Conservation (phyloP, 352 stramenopile species). For the Globisporangium paroecandrum region DNA sequence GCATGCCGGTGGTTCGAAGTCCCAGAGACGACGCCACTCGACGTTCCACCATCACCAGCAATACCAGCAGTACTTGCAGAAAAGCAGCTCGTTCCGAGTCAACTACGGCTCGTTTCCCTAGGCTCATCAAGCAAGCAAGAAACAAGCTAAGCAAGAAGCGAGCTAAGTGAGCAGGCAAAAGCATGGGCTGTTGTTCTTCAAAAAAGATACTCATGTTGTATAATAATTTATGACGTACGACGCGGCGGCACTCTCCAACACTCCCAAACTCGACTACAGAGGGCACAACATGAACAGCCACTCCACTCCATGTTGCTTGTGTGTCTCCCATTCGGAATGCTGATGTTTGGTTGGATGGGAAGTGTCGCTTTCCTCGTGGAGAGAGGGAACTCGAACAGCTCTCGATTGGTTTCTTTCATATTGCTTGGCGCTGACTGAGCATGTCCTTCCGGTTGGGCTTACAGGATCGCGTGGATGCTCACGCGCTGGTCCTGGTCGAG, state of each 20-base stretch:
- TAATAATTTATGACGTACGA: conserved; percentile 13
- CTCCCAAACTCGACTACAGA: not conserved
- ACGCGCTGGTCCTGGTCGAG: conserved; percentile 56
- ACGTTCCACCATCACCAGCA: conserved; percentile 4
- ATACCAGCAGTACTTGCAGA: conserved; percentile 9
- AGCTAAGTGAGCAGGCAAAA: not conserved
- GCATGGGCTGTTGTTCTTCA: not conserved
- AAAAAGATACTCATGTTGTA: conserved; percentile 1
- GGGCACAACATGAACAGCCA: not conserved
- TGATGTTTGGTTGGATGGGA: not conserved
- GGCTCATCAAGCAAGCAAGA: not conserved
- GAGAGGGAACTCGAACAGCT: not conserved
- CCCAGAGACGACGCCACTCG: conserved; percentile 13
- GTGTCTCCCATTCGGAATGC: not conserved
- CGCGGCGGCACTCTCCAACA: not conserved
- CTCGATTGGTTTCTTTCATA: not conserved
- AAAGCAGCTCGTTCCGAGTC: conserved; percentile 8
- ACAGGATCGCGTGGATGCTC: conserved; percentile 68
- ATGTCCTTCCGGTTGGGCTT: conserved; percentile 8
- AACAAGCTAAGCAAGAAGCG: not conserved
- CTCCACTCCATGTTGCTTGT: not conserved
- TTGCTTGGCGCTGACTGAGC: not conserved
- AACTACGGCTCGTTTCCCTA: conserved; percentile 27
- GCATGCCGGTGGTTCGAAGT: not conserved
- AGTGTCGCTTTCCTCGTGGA: not conserved